Percentiles rank a stretch among this genome's conserved stretches.
Conservation (phyloP, 805 yeast species). For the Pichia sporocuriosa region DNA sequence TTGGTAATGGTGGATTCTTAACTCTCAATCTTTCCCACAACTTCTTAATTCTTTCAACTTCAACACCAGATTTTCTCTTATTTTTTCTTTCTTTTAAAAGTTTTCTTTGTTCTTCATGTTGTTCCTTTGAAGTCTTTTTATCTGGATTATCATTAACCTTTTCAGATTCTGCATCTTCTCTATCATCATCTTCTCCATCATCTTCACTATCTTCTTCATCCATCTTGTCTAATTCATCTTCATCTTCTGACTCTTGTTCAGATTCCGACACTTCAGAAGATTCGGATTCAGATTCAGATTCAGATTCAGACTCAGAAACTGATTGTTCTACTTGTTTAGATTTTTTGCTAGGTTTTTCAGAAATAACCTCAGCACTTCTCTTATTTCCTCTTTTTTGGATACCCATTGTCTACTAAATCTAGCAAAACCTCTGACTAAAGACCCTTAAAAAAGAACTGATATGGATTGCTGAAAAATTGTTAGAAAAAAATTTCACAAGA, state of each 20-base stretch:
- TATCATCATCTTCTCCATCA: conserved; percentile 24
- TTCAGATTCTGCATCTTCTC: conserved; percentile 21
- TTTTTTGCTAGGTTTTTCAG: conserved; percentile 14
- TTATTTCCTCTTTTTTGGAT: conserved; percentile 17
- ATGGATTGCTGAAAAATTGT: not conserved
- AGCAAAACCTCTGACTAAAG: not conserved
- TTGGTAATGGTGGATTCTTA: conserved; percentile 73
- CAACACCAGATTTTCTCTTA: conserved; percentile 78
- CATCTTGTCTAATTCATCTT: conserved; percentile 26
- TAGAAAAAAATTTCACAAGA: not conserved
- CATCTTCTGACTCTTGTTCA: conserved; percentile 18
- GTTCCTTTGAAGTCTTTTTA: conserved; percentile 51
- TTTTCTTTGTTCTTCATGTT: conserved; percentile 78
- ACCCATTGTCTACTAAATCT: conserved; percentile 12
- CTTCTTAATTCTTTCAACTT: conserved; percentile 76
- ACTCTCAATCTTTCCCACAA: conserved; percentile 91
- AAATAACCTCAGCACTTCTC: conserved; percentile 15
- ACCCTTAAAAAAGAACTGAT: not conserved
- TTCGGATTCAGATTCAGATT: conserved; percentile 11
- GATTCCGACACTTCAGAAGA: not conserved
- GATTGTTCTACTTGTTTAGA: conserved; percentile 26
- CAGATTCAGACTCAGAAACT: conserved; percentile 18
- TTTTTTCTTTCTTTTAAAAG: conserved; percentile 76
- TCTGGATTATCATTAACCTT: conserved; percentile 23
- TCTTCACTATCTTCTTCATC: conserved; percentile 28